Percentiles rank a stretch among this genome's conserved stretches.
Evolutionary conservation across 768 basidiomycete genomes (phyloP).

Genomic region (Mycena leptocephala): DNA sequence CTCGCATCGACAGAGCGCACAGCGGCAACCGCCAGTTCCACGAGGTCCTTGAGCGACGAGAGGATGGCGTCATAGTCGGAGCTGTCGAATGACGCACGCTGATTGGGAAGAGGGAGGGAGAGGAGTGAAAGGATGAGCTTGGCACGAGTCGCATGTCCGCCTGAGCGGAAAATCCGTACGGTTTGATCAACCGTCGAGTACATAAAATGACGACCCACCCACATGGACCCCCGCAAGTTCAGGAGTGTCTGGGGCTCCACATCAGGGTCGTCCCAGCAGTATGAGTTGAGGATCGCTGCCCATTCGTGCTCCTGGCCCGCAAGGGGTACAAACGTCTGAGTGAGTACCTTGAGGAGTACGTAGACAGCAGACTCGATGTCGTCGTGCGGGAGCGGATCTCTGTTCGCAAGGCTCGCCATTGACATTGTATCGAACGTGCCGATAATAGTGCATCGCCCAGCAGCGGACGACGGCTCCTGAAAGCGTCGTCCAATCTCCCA

Average conservation of each 20-base stretch:
- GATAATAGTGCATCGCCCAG: neutral
- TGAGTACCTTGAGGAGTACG: constrained; percentile 20
- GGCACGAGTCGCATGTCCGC: neutral
- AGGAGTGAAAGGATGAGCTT: neutral
- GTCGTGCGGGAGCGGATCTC: constrained; percentile 24
- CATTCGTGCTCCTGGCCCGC: constrained; percentile 1
- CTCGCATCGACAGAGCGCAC: neutral
- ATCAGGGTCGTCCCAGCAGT: constrained; percentile 6
- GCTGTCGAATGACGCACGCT: no score
- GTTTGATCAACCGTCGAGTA: neutral
- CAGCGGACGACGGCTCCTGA: neutral
- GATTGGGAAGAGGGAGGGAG: neutral
- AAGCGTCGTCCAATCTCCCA: constrained; percentile 19
- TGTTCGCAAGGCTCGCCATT: neutral
- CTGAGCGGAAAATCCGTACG: neutral
- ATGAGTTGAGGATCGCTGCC: neutral
- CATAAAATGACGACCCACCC: neutral
- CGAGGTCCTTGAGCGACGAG: constrained; percentile 5
- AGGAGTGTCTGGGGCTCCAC: neutral
- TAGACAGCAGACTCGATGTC: constrained; percentile 21
- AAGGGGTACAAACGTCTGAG: constrained; percentile 13
- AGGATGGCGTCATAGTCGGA: neutral
- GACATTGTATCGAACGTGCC: constrained; percentile 25
- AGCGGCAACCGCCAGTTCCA: neutral
- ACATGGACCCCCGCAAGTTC: neutral